These are phyloP conservation scores for Neopestalotiopsis rosae DNA, from an alignment of 2,329 filamentous ascomycete species.

Conservation along the genomic window DNA sequence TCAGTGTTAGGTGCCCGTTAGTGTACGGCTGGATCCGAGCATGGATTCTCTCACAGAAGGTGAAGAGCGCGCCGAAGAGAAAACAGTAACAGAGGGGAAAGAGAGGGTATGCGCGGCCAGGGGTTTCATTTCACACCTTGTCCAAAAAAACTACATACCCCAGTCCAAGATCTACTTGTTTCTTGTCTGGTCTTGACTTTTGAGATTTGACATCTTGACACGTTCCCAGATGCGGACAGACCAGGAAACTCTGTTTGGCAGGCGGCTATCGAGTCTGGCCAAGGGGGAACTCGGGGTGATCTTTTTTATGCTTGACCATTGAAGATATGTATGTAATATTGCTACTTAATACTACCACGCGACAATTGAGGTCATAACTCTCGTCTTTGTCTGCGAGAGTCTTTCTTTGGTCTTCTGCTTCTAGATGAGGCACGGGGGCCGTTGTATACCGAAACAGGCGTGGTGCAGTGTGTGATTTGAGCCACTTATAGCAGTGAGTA, in stretches of 20 bases:
- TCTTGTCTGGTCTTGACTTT: background rate
- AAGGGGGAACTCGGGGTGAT: background rate
- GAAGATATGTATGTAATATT: too few relatives aligned
- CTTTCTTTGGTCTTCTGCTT: background rate
- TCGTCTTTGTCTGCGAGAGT: background rate
- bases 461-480: background rate
- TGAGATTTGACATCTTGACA: conserved; percentile 1
- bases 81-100: too few relatives aligned
- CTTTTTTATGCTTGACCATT: background rate
- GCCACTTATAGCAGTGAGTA: background rate
- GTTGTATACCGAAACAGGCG: background rate
- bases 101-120: background rate
- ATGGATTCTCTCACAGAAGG: background rate
- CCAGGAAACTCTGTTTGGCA: conserved; percentile 1
- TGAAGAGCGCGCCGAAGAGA: too few relatives aligned
- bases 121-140: conserved; percentile 2
- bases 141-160: background rate
- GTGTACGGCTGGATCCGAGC: conserved; percentile 10
- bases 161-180: background rate
- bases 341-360: background rate
- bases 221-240: background rate
- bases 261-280: background rate
- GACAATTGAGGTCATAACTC: background rate
- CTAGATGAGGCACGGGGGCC: background rate
- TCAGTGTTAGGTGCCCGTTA: conserved; percentile 3